Conservation (phyloP, 495 filamentous ascomycete genomes). For the Penicillium malachiteum region DNA sequence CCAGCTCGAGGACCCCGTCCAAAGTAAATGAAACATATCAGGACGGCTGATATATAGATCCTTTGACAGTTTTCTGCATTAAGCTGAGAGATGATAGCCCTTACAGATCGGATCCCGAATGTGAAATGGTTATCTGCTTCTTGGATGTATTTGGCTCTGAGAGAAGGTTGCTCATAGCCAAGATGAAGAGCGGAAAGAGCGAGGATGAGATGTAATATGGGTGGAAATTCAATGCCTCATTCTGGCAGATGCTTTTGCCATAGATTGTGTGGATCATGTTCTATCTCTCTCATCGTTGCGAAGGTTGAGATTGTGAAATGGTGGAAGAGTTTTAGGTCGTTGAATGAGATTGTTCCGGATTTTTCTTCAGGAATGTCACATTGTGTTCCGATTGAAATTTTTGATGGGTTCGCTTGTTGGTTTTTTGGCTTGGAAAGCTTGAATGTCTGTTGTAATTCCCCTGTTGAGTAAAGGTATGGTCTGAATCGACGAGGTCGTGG, state of each 20-base stretch:
- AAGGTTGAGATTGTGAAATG: conserved; percentile 36
- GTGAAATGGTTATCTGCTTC: conserved; percentile 49
- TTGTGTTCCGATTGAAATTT: conserved; percentile 9
- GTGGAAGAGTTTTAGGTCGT: conserved; percentile 40
- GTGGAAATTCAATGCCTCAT: conserved; percentile 43
- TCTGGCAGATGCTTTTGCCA: conserved; percentile 41
- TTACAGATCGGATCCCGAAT: conserved; percentile 44
- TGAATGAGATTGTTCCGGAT: conserved; percentile 25
- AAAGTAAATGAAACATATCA: conserved; percentile 50
- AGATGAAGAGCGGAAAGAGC: conserved; percentile 46
- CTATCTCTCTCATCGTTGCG: conserved; percentile 25
- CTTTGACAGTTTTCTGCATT: conserved; percentile 40
- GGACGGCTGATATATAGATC: conserved; percentile 45
- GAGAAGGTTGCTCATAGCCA: conserved; percentile 32
- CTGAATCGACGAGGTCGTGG: conserved; percentile 21
- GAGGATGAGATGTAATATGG: conserved; percentile 47
- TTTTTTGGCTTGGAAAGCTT: conserved; percentile 2
- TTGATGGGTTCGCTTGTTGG: not conserved
- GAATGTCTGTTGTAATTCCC: conserved; percentile 11
- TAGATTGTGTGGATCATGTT: conserved; percentile 18
- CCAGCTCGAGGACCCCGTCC: conserved; percentile 38
- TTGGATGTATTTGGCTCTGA: conserved; percentile 24
- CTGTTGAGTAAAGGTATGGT: conserved; percentile 22
- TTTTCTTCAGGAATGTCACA: conserved; percentile 2
- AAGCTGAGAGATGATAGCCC: conserved; percentile 33